Evolutionary conservation across 257 asterid species (phyloP).

Genomic region (Solanum sitiens): DNA sequence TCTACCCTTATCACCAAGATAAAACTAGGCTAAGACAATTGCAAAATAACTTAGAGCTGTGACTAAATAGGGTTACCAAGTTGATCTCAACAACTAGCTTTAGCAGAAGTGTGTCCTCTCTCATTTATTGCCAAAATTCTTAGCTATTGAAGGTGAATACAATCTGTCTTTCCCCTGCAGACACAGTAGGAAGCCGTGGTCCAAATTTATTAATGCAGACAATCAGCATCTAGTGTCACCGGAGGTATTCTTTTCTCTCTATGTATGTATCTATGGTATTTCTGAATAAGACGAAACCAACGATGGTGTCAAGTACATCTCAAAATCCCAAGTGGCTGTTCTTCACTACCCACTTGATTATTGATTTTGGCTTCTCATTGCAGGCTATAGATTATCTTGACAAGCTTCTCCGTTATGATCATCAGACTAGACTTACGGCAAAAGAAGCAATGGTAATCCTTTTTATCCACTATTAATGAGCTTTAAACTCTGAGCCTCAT

Average conservation of each 20-base stretch:
- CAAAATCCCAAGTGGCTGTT: not conserved
- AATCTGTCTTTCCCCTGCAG: conserved; percentile 24
- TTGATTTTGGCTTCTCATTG: not conserved
- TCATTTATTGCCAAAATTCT: not conserved
- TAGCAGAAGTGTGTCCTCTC: not conserved
- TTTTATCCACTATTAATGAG: not conserved
- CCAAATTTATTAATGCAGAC: conserved; percentile 70
- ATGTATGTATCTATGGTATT: not conserved
- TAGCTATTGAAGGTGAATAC: not conserved
- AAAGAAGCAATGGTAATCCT: conserved; percentile 46
- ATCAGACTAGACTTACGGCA: conserved; percentile 91
- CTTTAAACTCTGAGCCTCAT: not conserved
- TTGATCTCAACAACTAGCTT: not conserved
- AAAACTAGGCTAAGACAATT: not conserved
- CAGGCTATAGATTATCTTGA: conserved; percentile 86
- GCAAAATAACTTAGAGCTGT: not conserved
- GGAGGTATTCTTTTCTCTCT: conserved; percentile 40
- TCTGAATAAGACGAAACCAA: not conserved
- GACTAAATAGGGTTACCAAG: not conserved
- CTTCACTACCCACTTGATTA: not conserved
- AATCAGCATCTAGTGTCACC: conserved; percentile 88
- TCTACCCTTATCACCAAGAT: not conserved
- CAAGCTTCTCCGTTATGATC: conserved; percentile 89
- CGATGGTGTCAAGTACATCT: not conserved
- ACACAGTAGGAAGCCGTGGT: conserved; percentile 93